Conservation (phyloP, 164 flowering plant genomes). For the Tetrastigma voinierianum region DNA sequence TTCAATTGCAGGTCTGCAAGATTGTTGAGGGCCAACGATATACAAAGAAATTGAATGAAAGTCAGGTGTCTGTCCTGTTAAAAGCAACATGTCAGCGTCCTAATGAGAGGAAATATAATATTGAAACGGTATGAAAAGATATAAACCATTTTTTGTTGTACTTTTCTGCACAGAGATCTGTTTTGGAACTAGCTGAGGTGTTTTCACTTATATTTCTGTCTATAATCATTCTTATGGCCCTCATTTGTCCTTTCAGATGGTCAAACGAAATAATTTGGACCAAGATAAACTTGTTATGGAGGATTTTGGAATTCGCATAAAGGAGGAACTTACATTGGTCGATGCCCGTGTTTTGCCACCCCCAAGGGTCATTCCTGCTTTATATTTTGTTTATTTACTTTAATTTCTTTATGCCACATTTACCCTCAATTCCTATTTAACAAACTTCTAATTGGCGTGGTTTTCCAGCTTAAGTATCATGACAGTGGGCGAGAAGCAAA, state of each 20-base stretch:
- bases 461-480: slow-evolving; percentile 69
- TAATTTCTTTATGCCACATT: background rate
- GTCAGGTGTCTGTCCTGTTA: slow-evolving; percentile 56
- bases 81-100: slow-evolving; percentile 75
- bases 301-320: slow-evolving; percentile 70
- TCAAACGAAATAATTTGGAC: slow-evolving; percentile 25
- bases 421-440: background rate
- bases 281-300: slow-evolving; percentile 22
- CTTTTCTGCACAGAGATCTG: background rate
- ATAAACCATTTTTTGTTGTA: background rate
- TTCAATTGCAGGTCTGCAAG: slow-evolving; percentile 47
- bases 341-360: slow-evolving; percentile 79
- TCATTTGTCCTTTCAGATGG: slow-evolving; percentile 36
- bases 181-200: background rate
- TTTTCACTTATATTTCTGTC: background rate
- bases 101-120: slow-evolving; percentile 27
- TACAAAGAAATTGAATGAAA: slow-evolving; percentile 58
- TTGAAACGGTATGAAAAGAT: slow-evolving; percentile 21
- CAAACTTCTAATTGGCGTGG: background rate
- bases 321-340: slow-evolving; percentile 27
- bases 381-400: background rate
- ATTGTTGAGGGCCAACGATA: slow-evolving; percentile 67
- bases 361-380: slow-evolving; percentile 55
- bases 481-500: slow-evolving; percentile 43
- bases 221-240: background rate